These are phyloP conservation scores for Tanacetum coccineum DNA, from an alignment of 129 eudicot species.

Conservation along the genomic window DNA sequence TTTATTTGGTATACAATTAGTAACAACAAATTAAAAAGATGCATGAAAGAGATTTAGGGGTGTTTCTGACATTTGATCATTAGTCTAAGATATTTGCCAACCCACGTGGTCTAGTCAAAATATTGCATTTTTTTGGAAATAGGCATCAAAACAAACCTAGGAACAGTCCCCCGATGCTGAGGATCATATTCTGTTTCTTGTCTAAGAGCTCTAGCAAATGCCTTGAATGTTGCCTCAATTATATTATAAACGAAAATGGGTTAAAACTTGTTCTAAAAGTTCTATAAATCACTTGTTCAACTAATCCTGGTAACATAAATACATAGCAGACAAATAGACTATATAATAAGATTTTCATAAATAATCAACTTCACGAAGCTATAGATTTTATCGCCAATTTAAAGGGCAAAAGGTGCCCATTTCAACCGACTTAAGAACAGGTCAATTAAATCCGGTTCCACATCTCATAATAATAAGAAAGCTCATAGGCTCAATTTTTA, in stretches of 20 bases:
- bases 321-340: not conserved
- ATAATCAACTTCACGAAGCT: too few species aligned
- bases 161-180: conserved; percentile 73
- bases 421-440: not conserved
- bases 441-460: not conserved
- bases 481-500: too few species aligned
- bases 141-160: conserved; percentile 45
- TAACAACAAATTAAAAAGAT: too few species aligned
- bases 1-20: too few species aligned
- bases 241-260: conserved; percentile 24
- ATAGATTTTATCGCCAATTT: not conserved
- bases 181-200: conserved; percentile 90
- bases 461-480: not conserved
- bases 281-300: not conserved
- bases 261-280: not conserved
- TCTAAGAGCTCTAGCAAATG: conserved; percentile 96
- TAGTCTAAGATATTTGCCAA: not conserved
- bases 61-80: not conserved
- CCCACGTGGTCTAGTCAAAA: not conserved
- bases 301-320: not conserved
- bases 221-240: conserved; percentile 96
- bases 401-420: not conserved
- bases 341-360: not conserved
- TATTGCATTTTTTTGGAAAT: conserved; percentile 1
- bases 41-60: too few species aligned